Percentiles rank a stretch among this genome's conserved stretches.
These are phyloP conservation scores for Xylariaceae sp. DNA, from an alignment of 2,329 filamentous ascomycete genomes.

Conservation along the genomic window DNA sequence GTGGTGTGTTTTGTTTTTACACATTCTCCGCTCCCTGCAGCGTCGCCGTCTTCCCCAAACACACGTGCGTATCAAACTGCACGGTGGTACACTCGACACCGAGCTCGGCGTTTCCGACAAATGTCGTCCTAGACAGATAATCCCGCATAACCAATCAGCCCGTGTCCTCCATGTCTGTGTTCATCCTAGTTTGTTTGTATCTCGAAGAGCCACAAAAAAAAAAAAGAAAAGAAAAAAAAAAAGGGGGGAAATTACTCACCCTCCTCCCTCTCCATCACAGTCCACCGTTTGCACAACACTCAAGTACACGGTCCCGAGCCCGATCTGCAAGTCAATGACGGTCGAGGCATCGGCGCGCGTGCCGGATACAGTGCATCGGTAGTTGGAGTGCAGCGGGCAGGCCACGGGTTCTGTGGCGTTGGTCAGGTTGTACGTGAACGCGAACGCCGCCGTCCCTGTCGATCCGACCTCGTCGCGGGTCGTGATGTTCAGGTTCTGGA, in stretches of 20 bases:
- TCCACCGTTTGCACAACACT: constrained; percentile 8
- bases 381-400: constrained; percentile 14
- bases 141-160: neutral
- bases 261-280: constrained; percentile 10
- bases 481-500: constrained; percentile 11
- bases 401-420: constrained; percentile 10
- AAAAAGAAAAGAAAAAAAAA: no score
- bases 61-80: constrained; percentile 5
- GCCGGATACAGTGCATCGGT: constrained; percentile 12
- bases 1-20: no score
- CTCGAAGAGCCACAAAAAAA: constrained; percentile 1
- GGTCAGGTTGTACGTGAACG: constrained; percentile 14
- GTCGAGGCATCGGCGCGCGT: constrained; percentile 14
- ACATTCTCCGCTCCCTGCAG: neutral
- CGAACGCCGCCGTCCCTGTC: constrained; percentile 7
- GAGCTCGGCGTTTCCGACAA: constrained; percentile 8
- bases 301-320: constrained; percentile 7
- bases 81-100: constrained; percentile 5
- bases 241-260: neutral
- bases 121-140: constrained; percentile 8
- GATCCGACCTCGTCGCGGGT: constrained; percentile 10
- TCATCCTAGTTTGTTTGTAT: neutral
- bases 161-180: neutral
- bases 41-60: neutral
- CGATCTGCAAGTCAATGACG: constrained; percentile 12